Percentiles rank a stretch among this genome's conserved stretches.
phyloP scores from a whole-genome alignment of 2,329 filamentous ascomycete species.

The Apiospora hydei region DNA sequence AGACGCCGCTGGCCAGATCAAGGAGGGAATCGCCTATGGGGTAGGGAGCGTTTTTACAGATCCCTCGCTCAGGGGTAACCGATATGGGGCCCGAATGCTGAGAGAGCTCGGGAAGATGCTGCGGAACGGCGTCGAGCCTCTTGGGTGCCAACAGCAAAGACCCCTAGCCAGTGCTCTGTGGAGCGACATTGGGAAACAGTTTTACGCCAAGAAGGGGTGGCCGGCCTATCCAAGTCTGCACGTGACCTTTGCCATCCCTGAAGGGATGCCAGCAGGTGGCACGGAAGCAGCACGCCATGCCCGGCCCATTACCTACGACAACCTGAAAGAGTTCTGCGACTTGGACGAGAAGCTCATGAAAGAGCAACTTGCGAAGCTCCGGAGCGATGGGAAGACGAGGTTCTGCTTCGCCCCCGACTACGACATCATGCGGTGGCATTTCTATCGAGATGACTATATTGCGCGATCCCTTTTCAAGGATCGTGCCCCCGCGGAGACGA shows the following conservation, averaged over 20 bases:
- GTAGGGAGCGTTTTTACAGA: conserved; percentile 83
- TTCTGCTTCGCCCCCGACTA: conserved; percentile 75
- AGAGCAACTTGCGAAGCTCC: conserved; percentile 51
- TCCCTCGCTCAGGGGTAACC: conserved; percentile 69
- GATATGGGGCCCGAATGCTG: conserved; percentile 83
- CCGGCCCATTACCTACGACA: conserved; percentile 61
- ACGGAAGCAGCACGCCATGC: conserved; percentile 35
- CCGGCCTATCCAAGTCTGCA: conserved; percentile 76
- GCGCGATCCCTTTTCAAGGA: conserved; percentile 64
- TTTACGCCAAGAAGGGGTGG: conserved; percentile 84
- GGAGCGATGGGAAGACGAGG: conserved; percentile 50
- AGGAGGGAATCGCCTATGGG: conserved; percentile 72
- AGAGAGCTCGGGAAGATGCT: conserved; percentile 60
- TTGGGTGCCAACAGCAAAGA: conserved; percentile 37
- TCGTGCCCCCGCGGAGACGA: conserved; percentile 49
- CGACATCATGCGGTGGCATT: conserved; percentile 77
- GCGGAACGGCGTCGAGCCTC: conserved; percentile 22
- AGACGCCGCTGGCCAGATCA: conserved; percentile 45
- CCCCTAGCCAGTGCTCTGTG: conserved; percentile 78
- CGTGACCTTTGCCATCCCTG: conserved; percentile 63
- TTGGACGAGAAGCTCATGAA: conserved; percentile 71
- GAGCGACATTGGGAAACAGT: conserved; percentile 85
- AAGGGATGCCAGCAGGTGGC: conserved; percentile 31
- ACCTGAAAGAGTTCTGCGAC: conserved; percentile 67
- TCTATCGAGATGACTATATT: conserved; percentile 83